Evolutionary conservation across 2,329 filamentous ascomycete species (phyloP).

Genomic region (Coccinonectria pachysandricola): DNA sequence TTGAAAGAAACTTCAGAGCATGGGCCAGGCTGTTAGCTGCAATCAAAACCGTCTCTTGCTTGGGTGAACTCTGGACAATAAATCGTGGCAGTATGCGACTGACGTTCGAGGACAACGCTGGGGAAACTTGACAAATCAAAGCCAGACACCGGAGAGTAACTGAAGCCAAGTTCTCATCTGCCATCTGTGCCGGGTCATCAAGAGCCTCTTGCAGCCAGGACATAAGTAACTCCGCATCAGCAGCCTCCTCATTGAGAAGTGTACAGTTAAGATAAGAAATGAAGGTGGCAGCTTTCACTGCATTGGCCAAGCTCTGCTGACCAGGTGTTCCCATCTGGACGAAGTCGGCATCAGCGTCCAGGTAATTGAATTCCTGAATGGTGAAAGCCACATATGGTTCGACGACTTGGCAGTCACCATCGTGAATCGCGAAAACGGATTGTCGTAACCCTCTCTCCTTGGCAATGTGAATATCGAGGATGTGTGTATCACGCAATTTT

Average conservation of each 20-base stretch:
- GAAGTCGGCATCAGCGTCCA: constrained; percentile 87
- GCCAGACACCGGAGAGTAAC: constrained; percentile 75
- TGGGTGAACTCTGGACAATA: constrained; percentile 73
- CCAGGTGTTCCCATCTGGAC: constrained; percentile 67
- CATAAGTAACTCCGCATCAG: constrained; percentile 69
- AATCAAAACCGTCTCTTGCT: constrained; percentile 57
- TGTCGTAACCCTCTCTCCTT: constrained; percentile 37
- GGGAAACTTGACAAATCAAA: constrained; percentile 65
- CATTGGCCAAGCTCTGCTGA: constrained; percentile 78
- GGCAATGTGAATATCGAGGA: constrained; percentile 65
- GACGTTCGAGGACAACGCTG: constrained; percentile 61
- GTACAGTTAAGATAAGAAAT: constrained; percentile 80
- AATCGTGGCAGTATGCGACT: constrained; percentile 75
- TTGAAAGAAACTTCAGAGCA: constrained; percentile 70
- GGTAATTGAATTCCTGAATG: constrained; percentile 69
- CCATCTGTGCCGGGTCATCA: constrained; percentile 70
- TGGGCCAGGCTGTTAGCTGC: constrained; percentile 80
- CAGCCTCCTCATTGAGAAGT: constrained; percentile 69
- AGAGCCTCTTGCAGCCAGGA: constrained; percentile 79
- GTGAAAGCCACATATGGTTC: constrained; percentile 62
- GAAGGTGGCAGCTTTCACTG: constrained; percentile 74
- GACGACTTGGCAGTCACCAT: constrained; percentile 45
- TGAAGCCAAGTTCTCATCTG: constrained; percentile 64
- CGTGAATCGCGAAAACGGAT: constrained; percentile 25
- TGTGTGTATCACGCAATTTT: constrained; percentile 48